Evolutionary conservation across 306 rosid species (phyloP), one percentile per base, ranked within the genome.

Genomic region (Quercus berberidifolia): DNA sequence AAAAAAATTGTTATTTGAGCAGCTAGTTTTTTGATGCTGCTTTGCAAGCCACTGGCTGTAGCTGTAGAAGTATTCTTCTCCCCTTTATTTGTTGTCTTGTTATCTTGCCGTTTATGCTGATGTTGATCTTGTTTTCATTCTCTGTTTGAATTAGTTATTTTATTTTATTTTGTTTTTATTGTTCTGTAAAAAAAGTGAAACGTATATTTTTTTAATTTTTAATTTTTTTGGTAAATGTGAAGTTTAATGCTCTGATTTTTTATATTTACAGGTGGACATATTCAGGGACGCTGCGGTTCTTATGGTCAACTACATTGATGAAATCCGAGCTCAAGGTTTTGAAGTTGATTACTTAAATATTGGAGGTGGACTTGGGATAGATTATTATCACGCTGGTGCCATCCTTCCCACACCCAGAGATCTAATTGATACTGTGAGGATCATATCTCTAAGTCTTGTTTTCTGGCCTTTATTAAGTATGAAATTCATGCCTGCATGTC

Each of bases 291-390:
- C 98, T 69, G 99, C 99, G 5, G 80, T 75, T 74, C 87, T 92
- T 80, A 95, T 92, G 99, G 91, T 95, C 76, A 89, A 89, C 80
- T 95, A 92, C 86, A 91, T 95, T 78, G 98, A 92, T 2, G 74
- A 95, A 83, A 92, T 92, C 80, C 88, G 98, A 68, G 87, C 87
- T 78, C 99, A 92, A 81, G 99, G 99, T 74, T 95, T 95, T 65
- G 91, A 95, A 82, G 87, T 95, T 75, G 76, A 92, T 80, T 92
- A 91, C 87, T 83, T 95, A 77, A 95, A 92, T 80, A 92, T 95
- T 79, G 98, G 98, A 52, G 98, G 99, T 74, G 99, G 99, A 56
- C 96, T 95, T 78, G 99, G 98, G 70, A 92, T 95, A 38, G 99
- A 92, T 83, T 95, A 92, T 82, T 87, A 92, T 88, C 99, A 92